Base-by-base conservation (phyloP, 2,329 filamentous ascomycete genomes). In the Coniosporium tulheliwenetii region DNA sequence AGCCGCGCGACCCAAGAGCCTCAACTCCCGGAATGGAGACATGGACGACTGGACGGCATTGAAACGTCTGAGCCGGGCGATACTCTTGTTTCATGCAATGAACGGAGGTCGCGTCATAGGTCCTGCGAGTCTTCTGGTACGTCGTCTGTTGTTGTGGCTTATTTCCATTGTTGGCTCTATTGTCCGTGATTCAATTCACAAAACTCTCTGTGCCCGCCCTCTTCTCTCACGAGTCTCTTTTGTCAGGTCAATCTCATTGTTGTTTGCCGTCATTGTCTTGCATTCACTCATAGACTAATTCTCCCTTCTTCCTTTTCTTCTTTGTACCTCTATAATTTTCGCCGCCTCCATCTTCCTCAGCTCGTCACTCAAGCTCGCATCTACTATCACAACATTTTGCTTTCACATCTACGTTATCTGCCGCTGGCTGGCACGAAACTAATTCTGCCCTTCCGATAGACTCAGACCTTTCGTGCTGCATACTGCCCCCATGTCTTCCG, bases 401-500 rank as follows among this genome's bases (percentile, higher is more conserved):
- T 39, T 37, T 40, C 43, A 44, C 45, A 41, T 43, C 45, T 36
- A 42, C 41, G 43, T 44, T 29, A 39, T 30, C 10, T 13, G 32
- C 32, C 32, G 32, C 32, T 33, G 32, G 39, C 31, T 40, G 39
- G 39, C 39, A 31, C 9, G 34, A 13, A 40, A 30, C 34, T 30
- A 40, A 40, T 13, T 10, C 10, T 33, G 5, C 10, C 13, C 13
- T 33, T 8, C 4, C 8, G 12, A 31, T 39, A 39, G 37, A 39
- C 37, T n/a, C 12, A 10, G 30, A 16, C 37, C 15, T 39, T 39
- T 14, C 37, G 13, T n/a, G 26, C 15, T n/a, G 50, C 43, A 44
- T 45, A 52, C 47, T 44, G 47, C 43, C 39, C 37, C 51, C 52
- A 69, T 69, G 64, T 60, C 63, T 61, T 63, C 62, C 58, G 57